These are phyloP conservation scores for Phaffia australis DNA, from an alignment of 768 basidiomycete genomes.

Conservation along the genomic window DNA sequence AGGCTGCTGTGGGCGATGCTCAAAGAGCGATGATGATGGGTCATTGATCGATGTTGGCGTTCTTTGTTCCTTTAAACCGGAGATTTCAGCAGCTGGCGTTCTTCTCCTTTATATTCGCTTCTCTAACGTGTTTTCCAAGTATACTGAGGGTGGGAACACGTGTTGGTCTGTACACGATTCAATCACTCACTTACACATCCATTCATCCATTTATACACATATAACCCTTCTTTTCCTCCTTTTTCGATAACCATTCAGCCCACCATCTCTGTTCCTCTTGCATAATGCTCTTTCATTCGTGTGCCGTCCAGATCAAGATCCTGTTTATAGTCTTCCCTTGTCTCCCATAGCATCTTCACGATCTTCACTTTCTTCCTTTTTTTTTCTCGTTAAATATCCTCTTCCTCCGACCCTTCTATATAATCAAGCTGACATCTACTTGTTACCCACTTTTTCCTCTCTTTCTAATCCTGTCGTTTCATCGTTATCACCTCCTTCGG, in stretches of 20 bases:
- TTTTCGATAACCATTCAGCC: not conserved
- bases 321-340: not conserved
- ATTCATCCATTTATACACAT: not conserved
- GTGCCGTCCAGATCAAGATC: not conserved
- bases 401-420: not conserved
- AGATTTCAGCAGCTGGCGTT: not conserved
- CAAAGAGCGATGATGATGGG: slow-evolving; percentile 13
- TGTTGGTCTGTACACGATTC: not conserved
- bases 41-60: not conserved
- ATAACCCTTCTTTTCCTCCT: slow-evolving; percentile 3
- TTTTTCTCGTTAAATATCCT: not conserved
- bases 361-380: not conserved
- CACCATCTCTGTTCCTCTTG: not conserved
- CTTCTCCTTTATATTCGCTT: not conserved
- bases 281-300: not conserved
- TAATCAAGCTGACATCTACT: too few species aligned
- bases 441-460: too few species aligned
- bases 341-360: not conserved
- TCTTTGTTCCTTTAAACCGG: not conserved
- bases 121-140: not conserved
- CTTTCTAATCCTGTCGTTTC: too few species aligned
- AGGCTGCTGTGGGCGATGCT: slow-evolving; percentile 15
- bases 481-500: too few species aligned
- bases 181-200: not conserved
- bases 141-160: not conserved